Base-by-base conservation (phyloP, 768 basidiomycete genomes). In the Boletus tylopilopsis region DNA sequence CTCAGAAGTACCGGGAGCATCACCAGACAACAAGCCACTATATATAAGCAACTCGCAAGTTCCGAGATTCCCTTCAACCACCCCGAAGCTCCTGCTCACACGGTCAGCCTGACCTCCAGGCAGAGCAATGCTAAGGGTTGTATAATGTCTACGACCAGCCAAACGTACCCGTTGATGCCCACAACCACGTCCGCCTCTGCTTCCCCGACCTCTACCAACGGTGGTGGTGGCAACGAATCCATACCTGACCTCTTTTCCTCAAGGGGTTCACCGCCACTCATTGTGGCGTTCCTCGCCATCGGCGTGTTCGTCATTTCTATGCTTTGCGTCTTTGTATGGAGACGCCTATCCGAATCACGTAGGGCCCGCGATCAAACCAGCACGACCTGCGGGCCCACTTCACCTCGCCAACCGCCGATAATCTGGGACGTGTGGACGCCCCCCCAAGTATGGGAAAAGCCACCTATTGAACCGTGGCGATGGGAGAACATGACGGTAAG, bases 241-340 rank as follows among this genome's bases (percentile, higher is more conserved):
- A 32, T 5, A 7, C n/a, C 43, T 23, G 24, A 35, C 22, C 23
- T 64, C 36, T 66, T 73, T 53, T 57, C 68, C n/a, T 57, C 69
- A 2, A 55, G 56, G 1, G 70, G 68, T 11, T 80, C 79, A 0
- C 77, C 80, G 0, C 78, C 79, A 6, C 70, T 84, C 54, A 77
- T 85, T 39, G 71, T 84, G 32, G 80, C 77, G 2, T 80, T 83
- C 58, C 66, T 85, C 22, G 76, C 78, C n/a, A 73, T 82, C 24
- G 80, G 78, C 4, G 57, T 85, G 16, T 80, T 84, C 54, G 63
- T 68, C 18, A 63, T 72, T n/a, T 71, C 71, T 0, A 75, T 82
- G 70, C 50, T 78, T 11, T 64, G 71, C 9, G 70, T 79, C 29
- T 75, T 81, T 39, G 74, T 72, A 12, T 78, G 76, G 73, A 64